Percentiles rank a stretch among this genome's conserved stretches.
Evolutionary conservation across 2,329 filamentous ascomycete species (phyloP).

Genomic region (Aspergillus ochraceoroseus): DNA sequence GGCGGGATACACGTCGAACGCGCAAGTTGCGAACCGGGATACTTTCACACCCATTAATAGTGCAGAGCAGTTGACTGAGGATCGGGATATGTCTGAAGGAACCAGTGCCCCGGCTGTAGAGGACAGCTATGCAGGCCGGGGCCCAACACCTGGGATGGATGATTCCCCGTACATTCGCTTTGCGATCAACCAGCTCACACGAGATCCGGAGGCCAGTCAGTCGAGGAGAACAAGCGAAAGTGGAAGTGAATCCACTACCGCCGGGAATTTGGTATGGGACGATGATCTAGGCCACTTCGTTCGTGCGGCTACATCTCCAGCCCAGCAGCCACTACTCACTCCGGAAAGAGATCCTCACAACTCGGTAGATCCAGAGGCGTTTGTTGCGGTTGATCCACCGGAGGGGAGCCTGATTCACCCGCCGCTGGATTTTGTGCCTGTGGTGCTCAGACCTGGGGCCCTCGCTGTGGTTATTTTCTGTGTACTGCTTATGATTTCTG

Average conservation of each 20-base stretch:
- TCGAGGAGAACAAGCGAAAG: conserved; percentile 50
- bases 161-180: conserved; percentile 85
- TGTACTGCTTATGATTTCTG: conserved; percentile 65
- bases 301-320: conserved; percentile 32
- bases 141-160: conserved; percentile 69
- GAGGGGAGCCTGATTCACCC: conserved; percentile 44
- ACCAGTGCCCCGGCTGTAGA: conserved; percentile 25
- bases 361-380: conserved; percentile 41
- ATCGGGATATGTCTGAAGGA: conserved; percentile 23
- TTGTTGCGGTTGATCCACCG: conserved; percentile 47
- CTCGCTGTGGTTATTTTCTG: conserved; percentile 58
- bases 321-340: conserved; percentile 27
- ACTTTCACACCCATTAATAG: conserved; percentile 23
- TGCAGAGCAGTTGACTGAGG: conserved; percentile 29
- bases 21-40: conserved; percentile 9
- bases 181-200: conserved; percentile 79
- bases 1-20: conserved; percentile 11
- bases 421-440: conserved; percentile 64
- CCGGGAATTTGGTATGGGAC: conserved; percentile 49
- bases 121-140: conserved; percentile 35
- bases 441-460: conserved; percentile 62
- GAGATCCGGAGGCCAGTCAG: conserved; percentile 60
- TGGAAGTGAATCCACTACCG: conserved; percentile 45
- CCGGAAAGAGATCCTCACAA: conserved; percentile 16
- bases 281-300: conserved; percentile 44